A percentile compares a stretch with the other conserved stretches of the same genome.
Evolutionary conservation across 306 rosid genomes (phyloP).

Genomic region (Ochetophila trinervis): DNA sequence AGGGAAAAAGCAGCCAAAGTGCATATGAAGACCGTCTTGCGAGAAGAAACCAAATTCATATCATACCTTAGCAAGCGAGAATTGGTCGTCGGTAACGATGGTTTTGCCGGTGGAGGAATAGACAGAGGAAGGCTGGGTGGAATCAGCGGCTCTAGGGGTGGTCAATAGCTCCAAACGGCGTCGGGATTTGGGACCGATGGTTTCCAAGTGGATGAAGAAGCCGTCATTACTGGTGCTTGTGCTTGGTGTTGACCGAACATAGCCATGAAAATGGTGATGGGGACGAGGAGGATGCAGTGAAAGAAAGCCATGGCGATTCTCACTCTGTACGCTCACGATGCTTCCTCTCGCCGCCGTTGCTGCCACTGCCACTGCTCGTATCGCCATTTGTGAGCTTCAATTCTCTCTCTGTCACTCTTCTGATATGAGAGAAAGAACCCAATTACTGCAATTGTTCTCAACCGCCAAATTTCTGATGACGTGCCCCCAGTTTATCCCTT

Average conservation of each 20-base stretch:
- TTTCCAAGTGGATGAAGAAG: slow-evolving; percentile 19
- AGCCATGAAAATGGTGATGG: neutral
- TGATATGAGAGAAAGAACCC: neutral
- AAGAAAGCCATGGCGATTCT: slow-evolving; percentile 23
- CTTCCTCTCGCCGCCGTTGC: slow-evolving; percentile 24
- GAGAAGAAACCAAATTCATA: neutral
- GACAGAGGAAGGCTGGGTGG: slow-evolving; percentile 53
- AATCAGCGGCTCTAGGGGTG: slow-evolving; percentile 59
- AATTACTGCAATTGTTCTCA: slow-evolving; percentile 16
- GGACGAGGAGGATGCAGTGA: slow-evolving; percentile 21
- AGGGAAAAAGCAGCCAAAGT: neutral
- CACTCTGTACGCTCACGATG: slow-evolving; percentile 12
- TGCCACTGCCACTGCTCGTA: slow-evolving; percentile 9
- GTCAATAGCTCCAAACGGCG: slow-evolving; percentile 17
- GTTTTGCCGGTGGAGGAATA: slow-evolving; percentile 34
- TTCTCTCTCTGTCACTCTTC: neutral
- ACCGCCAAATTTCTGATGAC: slow-evolving; percentile 40
- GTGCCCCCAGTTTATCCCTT: slow-evolving; percentile 34
- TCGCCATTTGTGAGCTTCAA: slow-evolving; percentile 15
- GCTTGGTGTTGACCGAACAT: slow-evolving; percentile 9
- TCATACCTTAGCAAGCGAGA: slow-evolving; percentile 67
- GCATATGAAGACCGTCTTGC: too few relatives aligned
- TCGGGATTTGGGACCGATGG: slow-evolving; percentile 9
- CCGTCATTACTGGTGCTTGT: neutral
- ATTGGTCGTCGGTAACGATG: slow-evolving; percentile 54